These are phyloP conservation scores for Plantago ovata DNA, from an alignment of 257 asterid genomes.

Conservation along the genomic window DNA sequence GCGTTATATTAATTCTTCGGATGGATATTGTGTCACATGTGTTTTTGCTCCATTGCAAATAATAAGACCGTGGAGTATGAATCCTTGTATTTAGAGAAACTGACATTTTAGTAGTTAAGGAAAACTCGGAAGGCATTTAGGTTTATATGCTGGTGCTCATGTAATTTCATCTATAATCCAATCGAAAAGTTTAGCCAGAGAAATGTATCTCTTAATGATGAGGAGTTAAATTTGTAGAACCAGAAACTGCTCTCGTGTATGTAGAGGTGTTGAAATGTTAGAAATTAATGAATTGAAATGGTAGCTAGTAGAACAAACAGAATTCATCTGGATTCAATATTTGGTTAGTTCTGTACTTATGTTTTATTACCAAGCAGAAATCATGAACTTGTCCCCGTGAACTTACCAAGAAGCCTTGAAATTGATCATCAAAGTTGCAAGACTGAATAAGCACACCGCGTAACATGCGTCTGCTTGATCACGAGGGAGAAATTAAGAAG, in stretches of 20 bases:
- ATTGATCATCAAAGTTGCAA: too few species aligned
- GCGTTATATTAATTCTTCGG: too few species aligned
- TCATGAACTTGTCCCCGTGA: too few species aligned
- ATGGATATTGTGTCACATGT: conserved; percentile 2
- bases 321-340: not conserved
- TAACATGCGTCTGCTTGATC: too few species aligned
- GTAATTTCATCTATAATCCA: not conserved
- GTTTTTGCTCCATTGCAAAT: not conserved
- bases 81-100: not conserved
- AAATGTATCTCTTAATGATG: not conserved
- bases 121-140: not conserved
- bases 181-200: not conserved
- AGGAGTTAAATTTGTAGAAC: not conserved
- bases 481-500: too few species aligned
- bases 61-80: not conserved
- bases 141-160: not conserved
- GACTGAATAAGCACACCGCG: too few species aligned
- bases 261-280: not conserved
- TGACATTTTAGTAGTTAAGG: not conserved
- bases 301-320: not conserved
- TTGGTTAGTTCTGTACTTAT: not conserved
- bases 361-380: too few species aligned
- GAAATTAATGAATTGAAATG: too few species aligned
- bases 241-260: too few species aligned
- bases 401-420: too few species aligned